Evolutionary conservation across 108 stramenopile species (phyloP).

Genomic region (Skeletonema costatum): DNA sequence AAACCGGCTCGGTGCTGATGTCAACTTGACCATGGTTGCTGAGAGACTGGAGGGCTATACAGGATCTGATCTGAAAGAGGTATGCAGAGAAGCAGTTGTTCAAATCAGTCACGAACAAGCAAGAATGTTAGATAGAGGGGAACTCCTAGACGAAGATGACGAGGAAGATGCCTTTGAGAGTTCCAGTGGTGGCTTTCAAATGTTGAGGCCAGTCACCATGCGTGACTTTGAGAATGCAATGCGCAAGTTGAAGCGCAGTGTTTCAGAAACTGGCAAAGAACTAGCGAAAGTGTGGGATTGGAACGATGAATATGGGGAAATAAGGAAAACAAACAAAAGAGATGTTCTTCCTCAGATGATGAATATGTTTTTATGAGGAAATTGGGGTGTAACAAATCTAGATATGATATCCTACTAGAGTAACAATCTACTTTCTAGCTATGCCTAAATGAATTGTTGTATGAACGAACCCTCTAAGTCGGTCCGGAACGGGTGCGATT

Average conservation of each 20-base stretch:
- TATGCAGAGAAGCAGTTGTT: slow-evolving; percentile 95
- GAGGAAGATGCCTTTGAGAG: slow-evolving; percentile 26
- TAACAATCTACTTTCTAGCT: neutral
- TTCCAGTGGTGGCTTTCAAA: slow-evolving; percentile 59
- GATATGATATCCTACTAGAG: neutral
- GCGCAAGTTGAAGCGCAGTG: slow-evolving; percentile 90
- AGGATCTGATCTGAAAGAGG: slow-evolving; percentile 96
- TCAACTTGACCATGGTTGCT: slow-evolving; percentile 91
- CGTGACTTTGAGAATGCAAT: slow-evolving; percentile 89
- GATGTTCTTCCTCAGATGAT: slow-evolving; percentile 76
- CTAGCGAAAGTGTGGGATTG: slow-evolving; percentile 92
- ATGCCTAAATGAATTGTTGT: neutral
- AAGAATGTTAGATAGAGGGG: slow-evolving; percentile 75
- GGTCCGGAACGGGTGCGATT: neutral
- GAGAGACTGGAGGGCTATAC: slow-evolving; percentile 95
- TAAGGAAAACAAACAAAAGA: slow-evolving; percentile 82
- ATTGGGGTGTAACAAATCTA: neutral
- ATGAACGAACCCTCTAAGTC: neutral
- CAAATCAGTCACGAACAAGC: slow-evolving; percentile 97
- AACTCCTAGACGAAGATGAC: slow-evolving; percentile 35
- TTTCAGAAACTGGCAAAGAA: slow-evolving; percentile 94
- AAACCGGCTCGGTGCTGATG: slow-evolving; percentile 79
- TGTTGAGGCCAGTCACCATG: slow-evolving; percentile 90
- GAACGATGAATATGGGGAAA: slow-evolving; percentile 98
- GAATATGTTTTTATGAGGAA: slow-evolving; percentile 82